Evolutionary conservation across 2,329 filamentous ascomycete genomes (phyloP).

Genomic region (Pseudohalonectria lignicola): DNA sequence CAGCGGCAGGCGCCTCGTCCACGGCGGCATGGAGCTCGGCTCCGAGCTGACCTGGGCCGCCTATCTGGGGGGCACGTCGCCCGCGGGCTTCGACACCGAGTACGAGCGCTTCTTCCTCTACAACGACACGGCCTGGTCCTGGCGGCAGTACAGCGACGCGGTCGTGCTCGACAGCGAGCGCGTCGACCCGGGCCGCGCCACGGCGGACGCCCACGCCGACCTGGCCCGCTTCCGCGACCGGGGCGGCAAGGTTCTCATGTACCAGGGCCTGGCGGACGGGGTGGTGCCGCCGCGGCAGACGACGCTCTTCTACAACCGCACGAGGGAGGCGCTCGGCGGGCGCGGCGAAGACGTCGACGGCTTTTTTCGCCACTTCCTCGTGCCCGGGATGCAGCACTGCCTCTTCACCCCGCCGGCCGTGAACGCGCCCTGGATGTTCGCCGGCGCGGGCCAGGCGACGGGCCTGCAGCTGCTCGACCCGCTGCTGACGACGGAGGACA

Average conservation of each 20-base stretch:
- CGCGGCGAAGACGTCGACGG: slow-evolving; percentile 6
- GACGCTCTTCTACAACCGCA: slow-evolving; percentile 19
- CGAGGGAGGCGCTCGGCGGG: slow-evolving; percentile 22
- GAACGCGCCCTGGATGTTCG: slow-evolving; percentile 23
- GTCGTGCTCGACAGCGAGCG: slow-evolving; percentile 13
- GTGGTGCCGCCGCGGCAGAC: slow-evolving; percentile 20
- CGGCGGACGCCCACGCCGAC: slow-evolving; percentile 15
- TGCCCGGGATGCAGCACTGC: slow-evolving; percentile 42
- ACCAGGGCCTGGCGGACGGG: slow-evolving; percentile 28
- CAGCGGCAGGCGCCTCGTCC: slow-evolving; percentile 10
- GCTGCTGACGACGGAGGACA: slow-evolving; percentile 4
- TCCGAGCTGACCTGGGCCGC: slow-evolving; percentile 23
- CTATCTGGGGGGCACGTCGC: slow-evolving; percentile 9
- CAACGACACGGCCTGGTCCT: slow-evolving; percentile 16
- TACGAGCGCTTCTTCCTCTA: slow-evolving; percentile 17
- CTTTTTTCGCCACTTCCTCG: slow-evolving; percentile 37
- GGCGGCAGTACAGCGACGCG: slow-evolving; percentile 15
- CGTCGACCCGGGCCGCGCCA: slow-evolving; percentile 16
- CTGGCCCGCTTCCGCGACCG: slow-evolving; percentile 15
- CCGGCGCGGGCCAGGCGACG: slow-evolving; percentile 14
- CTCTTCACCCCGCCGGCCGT: slow-evolving; percentile 12
- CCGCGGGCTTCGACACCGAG: slow-evolving; percentile 11
- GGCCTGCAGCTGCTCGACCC: slow-evolving; percentile 3
- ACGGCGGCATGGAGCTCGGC: slow-evolving; percentile 27
- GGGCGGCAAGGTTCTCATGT: slow-evolving; percentile 29